Evolutionary conservation across 129 eudicot species (phyloP).

Genomic region (Silybum marianum): DNA sequence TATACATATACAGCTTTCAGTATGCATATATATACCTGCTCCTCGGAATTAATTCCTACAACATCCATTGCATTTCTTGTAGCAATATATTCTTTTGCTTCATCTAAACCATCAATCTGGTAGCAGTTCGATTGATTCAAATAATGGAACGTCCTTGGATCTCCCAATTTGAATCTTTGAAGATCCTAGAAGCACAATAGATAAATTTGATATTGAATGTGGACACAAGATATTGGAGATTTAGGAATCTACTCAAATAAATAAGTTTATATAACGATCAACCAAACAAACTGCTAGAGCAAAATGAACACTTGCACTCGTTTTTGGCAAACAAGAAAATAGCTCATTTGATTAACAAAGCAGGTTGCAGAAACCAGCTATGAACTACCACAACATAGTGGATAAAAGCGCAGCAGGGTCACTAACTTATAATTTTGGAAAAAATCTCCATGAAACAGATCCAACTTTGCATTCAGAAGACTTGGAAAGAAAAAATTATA

Average conservation of each 20-base stretch:
- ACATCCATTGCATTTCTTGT: constrained; percentile 92
- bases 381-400: background rate
- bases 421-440: background rate
- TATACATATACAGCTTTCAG: background rate
- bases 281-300: background rate
- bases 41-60: constrained; percentile 81
- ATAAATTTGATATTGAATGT: background rate
- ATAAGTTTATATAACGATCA: background rate
- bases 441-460: background rate
- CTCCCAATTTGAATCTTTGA: constrained; percentile 69
- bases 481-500: background rate
- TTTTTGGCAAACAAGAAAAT: background rate
- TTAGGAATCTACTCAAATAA: constrained; percentile 1
- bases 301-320: background rate
- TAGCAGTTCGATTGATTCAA: constrained; percentile 84
- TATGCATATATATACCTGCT: constrained; percentile 57
- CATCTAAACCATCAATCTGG: constrained; percentile 76
- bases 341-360: background rate
- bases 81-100: constrained; percentile 67
- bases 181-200: constrained; percentile 45
- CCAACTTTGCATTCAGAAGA: background rate
- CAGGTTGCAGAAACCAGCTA: background rate
- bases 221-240: constrained; percentile 6
- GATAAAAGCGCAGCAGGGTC: background rate
- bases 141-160: constrained; percentile 78